Percentiles rank a stretch among this genome's conserved stretches.
These are phyloP conservation scores for Rhododendron molle DNA, from an alignment of 148 eudicot species.

Conservation along the genomic window DNA sequence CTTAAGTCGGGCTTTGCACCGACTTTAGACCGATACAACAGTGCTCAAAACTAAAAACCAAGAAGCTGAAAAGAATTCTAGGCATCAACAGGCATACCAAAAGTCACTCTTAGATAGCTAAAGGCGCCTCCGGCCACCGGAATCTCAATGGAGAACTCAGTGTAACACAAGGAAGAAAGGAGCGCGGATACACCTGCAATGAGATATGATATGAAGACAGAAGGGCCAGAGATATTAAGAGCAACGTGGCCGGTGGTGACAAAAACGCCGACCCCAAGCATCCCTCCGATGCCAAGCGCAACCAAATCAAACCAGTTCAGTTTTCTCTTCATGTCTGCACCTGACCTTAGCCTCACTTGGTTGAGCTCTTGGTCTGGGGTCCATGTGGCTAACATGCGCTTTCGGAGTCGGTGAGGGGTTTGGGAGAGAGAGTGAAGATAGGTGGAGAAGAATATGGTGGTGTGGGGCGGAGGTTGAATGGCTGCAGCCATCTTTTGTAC, in stretches of 20 bases:
- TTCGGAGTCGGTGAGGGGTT: conserved; percentile 58
- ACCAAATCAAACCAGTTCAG: conserved; percentile 64
- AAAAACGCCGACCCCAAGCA: conserved; percentile 87
- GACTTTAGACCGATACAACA: background rate
- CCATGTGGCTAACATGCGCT: conserved; percentile 63
- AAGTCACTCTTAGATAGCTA: conserved; percentile 74
- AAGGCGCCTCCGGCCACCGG: conserved; percentile 90
- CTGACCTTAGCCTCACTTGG: conserved; percentile 74
- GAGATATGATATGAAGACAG: conserved; percentile 61
- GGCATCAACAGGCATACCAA: conserved; percentile 42
- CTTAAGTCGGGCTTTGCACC: background rate
- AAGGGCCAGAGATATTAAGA: conserved; percentile 48
- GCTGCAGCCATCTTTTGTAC: conserved; percentile 21
- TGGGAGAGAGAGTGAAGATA: conserved; percentile 50
- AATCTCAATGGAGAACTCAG: conserved; percentile 64
- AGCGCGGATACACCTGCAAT: conserved; percentile 70
- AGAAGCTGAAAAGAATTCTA: background rate
- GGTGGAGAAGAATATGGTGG: conserved; percentile 20
- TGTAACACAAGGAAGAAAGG: conserved; percentile 73
- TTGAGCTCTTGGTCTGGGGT: conserved; percentile 72
- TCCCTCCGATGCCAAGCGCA: conserved; percentile 76
- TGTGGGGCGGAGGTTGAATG: conserved; percentile 8
- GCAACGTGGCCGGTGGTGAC: conserved; percentile 74
- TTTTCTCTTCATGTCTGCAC: conserved; percentile 78
- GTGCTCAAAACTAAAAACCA: background rate